These are phyloP conservation scores for Inga oerstediana DNA, from an alignment of 306 rosid genomes.

Conservation along the genomic window DNA sequence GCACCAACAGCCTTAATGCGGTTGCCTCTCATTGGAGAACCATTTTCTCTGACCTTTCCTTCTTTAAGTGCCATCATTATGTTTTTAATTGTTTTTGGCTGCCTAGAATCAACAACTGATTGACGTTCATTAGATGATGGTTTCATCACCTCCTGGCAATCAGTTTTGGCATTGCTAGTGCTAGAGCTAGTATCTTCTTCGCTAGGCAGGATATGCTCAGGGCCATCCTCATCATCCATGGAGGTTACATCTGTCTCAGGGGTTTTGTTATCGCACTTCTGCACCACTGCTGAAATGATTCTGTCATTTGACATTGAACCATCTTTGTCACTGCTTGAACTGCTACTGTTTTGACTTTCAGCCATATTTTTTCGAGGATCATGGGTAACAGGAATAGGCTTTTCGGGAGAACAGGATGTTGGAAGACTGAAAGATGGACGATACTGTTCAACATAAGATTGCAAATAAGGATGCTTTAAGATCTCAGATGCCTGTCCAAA, in stretches of 20 bases:
- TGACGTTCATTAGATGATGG: constrained; percentile 50
- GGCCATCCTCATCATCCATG: constrained; percentile 63
- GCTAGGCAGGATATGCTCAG: constrained; percentile 51
- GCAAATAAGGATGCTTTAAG: constrained; percentile 95
- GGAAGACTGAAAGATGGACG: constrained; percentile 70
- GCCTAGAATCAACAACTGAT: constrained; percentile 62
- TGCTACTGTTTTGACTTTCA: constrained; percentile 86
- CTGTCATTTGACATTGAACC: constrained; percentile 77
- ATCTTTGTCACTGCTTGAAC: constrained; percentile 90
- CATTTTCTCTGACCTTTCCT: constrained; percentile 74
- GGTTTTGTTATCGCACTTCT: constrained; percentile 51
- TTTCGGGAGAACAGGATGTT: constrained; percentile 59
- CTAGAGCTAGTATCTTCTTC: constrained; percentile 55
- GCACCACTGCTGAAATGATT: constrained; percentile 42
- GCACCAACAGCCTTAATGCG: constrained; percentile 55
- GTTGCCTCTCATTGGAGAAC: constrained; percentile 84
- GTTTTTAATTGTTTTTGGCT: constrained; percentile 76
- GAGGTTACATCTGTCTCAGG: constrained; percentile 61
- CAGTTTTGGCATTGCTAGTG: constrained; percentile 43
- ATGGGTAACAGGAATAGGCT: constrained; percentile 50
- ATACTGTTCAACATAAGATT: constrained; percentile 79
- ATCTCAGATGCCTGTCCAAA: constrained; percentile 89
- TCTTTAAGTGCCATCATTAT: constrained; percentile 89
- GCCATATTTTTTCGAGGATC: constrained; percentile 69
- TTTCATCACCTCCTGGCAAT: constrained; percentile 51